Percentiles rank a stretch among this genome's conserved stretches.
phyloP scores from a whole-genome alignment of 257 asterid genomes.

The Solanum neorickii region DNA sequence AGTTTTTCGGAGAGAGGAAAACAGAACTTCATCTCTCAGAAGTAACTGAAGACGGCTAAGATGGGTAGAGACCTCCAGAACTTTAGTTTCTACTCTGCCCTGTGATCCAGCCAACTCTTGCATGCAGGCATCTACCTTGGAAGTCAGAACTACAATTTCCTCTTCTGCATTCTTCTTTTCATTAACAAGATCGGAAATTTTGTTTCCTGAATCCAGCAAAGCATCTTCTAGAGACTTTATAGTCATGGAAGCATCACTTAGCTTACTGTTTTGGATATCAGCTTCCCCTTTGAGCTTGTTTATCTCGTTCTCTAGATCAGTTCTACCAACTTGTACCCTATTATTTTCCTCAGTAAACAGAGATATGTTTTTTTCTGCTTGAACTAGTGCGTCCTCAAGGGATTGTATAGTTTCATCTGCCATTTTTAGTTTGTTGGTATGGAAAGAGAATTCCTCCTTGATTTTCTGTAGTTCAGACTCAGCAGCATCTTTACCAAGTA shows the following conservation, averaged over 20 bases:
- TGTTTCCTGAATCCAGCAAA: constrained; percentile 39
- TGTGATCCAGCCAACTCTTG: constrained; percentile 59
- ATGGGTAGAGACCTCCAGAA: constrained; percentile 45
- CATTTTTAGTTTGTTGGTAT: constrained; percentile 37
- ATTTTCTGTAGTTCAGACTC: constrained; percentile 44
- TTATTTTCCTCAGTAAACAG: constrained; percentile 53
- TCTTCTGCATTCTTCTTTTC: constrained; percentile 51
- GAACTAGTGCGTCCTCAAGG: constrained; percentile 66
- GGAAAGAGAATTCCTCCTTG: constrained; percentile 38
- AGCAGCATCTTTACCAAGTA: constrained; percentile 29
- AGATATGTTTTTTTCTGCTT: constrained; percentile 44
- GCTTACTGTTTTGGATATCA: constrained; percentile 41
- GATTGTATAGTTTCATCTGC: constrained; percentile 53
- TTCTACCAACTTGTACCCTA: constrained; percentile 27
- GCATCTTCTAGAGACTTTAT: constrained; percentile 58
- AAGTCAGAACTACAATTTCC: constrained; percentile 44
- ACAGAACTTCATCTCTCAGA: constrained; percentile 50
- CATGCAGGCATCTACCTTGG: constrained; percentile 55
- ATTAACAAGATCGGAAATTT: constrained; percentile 34
- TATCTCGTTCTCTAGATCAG: constrained; percentile 55
- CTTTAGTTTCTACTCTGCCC: constrained; percentile 36
- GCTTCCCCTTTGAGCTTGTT: constrained; percentile 55
- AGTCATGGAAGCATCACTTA: constrained; percentile 47
- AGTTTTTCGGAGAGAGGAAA: constrained; percentile 32
- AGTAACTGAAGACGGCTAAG: constrained; percentile 42